These are phyloP conservation scores for Spergularia bocconei DNA, from an alignment of 148 eudicot species.

Conservation along the genomic window DNA sequence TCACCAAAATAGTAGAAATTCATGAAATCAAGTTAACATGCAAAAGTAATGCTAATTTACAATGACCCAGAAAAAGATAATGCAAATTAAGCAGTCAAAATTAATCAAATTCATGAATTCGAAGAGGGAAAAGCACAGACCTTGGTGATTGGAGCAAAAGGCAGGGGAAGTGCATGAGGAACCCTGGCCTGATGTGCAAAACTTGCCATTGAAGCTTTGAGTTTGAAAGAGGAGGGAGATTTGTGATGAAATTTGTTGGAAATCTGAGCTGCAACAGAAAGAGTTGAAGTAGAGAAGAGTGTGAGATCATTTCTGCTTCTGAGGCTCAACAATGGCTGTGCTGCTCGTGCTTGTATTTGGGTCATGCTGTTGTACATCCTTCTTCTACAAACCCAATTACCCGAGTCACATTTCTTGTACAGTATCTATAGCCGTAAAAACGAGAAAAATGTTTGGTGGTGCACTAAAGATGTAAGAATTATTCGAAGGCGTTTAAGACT, in stretches of 20 bases:
- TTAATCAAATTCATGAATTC: not conserved
- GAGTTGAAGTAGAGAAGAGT: not conserved
- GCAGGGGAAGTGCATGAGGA: constrained; percentile 46
- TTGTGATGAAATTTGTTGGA: not conserved
- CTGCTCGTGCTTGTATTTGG: not conserved
- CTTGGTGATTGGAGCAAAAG: constrained; percentile 45
- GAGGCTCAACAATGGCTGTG: not conserved
- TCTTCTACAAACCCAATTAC: no score
- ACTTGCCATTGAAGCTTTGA: not conserved
- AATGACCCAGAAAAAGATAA: not conserved
- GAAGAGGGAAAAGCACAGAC: constrained; percentile 15
- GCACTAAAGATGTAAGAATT: no score
- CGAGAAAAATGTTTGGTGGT: no score
- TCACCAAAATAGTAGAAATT: no score
- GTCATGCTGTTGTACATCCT: not conserved
- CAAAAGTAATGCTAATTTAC: no score
- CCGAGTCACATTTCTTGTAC: no score
- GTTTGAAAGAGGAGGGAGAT: not conserved
- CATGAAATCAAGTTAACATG: no score
- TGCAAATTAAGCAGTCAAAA: not conserved
- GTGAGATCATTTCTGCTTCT: not conserved
- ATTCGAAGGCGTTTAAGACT: no score
- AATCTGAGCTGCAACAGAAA: not conserved
- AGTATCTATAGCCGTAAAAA: no score
- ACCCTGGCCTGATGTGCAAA: constrained; percentile 45